A percentile compares a stretch with the other conserved stretches of the same genome.
phyloP scores from a whole-genome alignment of 805 yeast species.

The Spathaspora gorwiae region DNA sequence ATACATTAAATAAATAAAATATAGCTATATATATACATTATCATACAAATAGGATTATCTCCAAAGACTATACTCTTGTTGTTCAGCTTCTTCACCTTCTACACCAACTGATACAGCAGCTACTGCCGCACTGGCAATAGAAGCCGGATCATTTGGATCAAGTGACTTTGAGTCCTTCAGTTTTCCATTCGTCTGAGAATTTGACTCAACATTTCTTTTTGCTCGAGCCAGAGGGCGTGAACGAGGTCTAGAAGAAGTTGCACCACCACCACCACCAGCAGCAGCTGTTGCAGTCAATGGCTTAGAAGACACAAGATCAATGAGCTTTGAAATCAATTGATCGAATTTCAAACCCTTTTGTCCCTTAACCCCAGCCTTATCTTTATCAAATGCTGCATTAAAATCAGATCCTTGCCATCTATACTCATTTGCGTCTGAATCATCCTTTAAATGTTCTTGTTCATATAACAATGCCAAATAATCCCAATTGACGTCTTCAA shows the following conservation, averaged over 20 bases:
- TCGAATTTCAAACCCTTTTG: slow-evolving; percentile 12
- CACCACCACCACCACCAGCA: neutral
- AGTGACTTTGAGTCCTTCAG: neutral
- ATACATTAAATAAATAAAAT: no score
- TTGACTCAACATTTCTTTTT: neutral
- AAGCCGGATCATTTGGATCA: slow-evolving; percentile 17
- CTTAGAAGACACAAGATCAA: slow-evolving; percentile 7
- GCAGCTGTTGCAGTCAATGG: neutral
- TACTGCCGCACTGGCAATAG: slow-evolving; percentile 35
- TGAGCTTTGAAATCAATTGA: slow-evolving; percentile 12
- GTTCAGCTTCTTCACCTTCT: slow-evolving; percentile 24
- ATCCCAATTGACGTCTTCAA: slow-evolving; percentile 33
- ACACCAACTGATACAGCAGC: slow-evolving; percentile 31
- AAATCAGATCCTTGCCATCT: slow-evolving; percentile 61
- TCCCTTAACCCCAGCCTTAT: slow-evolving; percentile 51
- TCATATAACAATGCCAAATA: slow-evolving; percentile 22
- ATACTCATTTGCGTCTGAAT: slow-evolving; percentile 2
- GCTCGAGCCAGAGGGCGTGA: neutral
- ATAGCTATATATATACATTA: neutral
- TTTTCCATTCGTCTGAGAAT: neutral
- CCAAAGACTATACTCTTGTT: slow-evolving; percentile 36
- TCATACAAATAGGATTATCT: slow-evolving; percentile 12
- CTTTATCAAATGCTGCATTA: slow-evolving; percentile 54
- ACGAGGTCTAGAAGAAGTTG: neutral
- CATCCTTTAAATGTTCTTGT: neutral